These are phyloP conservation scores for Nicotiana tabacum DNA, from an alignment of 257 asterid species.

Conservation along the genomic window DNA sequence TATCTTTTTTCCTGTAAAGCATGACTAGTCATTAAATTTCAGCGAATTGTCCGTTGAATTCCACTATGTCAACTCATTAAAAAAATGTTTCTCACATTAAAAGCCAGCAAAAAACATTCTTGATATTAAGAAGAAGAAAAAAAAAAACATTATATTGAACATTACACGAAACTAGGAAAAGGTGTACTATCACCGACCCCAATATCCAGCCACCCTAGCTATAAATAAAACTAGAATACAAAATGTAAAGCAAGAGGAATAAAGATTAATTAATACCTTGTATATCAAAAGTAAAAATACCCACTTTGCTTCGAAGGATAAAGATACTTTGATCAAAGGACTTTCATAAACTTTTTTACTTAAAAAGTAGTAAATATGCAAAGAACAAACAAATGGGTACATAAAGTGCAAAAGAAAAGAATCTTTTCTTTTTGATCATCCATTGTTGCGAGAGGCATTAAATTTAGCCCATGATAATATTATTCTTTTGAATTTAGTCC, in stretches of 20 bases:
- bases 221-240: background rate
- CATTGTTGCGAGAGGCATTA: accelerated
- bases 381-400: background rate
- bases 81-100: background rate
- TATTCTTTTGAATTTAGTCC: background rate
- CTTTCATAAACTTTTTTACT: background rate
- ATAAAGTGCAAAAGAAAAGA: background rate
- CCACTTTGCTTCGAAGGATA: background rate
- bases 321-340: background rate
- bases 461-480: background rate
- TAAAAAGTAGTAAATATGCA: background rate
- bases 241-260: background rate
- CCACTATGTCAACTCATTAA: background rate
- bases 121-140: background rate
- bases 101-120: background rate
- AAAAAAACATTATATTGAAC: background rate
- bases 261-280: background rate
- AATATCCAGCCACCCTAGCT: background rate
- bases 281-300: background rate
- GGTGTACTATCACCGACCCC: background rate
- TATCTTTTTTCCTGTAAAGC: too few relatives aligned
- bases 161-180: background rate
- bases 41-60: background rate
- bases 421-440: background rate
- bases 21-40: too few relatives aligned